Base-by-base conservation (phyloP, 83 land plant genomes). In the Picea mariana region DNA sequence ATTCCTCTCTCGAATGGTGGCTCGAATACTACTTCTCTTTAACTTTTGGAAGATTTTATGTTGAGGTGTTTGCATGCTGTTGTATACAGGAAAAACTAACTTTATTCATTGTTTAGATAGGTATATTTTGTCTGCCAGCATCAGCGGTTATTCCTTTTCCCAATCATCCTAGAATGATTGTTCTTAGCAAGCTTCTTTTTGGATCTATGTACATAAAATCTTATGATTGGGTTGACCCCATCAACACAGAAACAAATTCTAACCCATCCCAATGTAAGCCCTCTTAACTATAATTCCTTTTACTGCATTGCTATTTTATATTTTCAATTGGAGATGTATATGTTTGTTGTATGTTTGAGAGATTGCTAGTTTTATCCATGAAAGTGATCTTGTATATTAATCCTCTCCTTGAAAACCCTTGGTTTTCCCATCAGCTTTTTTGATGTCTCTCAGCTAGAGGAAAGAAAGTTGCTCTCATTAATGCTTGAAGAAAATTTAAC, bases 151-250 rank as follows among this genome's bases (percentile, higher is more conserved):
- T 97, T 82, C 99, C 99, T 40, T 94, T 97, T 24, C 99, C 95
- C 80, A 89, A 95, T 65, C 99, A 97, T 89, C 99, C 99, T 66
- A 95, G 95, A 78, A 97, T 97, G 99, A 93, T 89, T 11, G 99
- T 97, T 21, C 88, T 97, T 34, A 97, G 99, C 93, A 95, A 92
- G 83, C 83, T 97, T 80, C 94, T 97, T 21, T 93, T 91, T 84
- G 99, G 99, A 4, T 89, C 98, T 24, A 71, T 97, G 94, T 96
- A 97, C 89, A 90, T 95, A 64, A 92, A 90, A 80, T 83, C 99
- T 5, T 96, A 93, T 44, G 99, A 96, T 79, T 96, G 95, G 99
- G 87, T 87, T 64, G 87, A 91, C 64, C 89, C 87, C 15, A 58
- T 0, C 23, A 49, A 77, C 27, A 68, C 87, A 21, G 58, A 82